Conservation (phyloP, 1,284 basidiomycete species). For the Mycena citricolor region DNA sequence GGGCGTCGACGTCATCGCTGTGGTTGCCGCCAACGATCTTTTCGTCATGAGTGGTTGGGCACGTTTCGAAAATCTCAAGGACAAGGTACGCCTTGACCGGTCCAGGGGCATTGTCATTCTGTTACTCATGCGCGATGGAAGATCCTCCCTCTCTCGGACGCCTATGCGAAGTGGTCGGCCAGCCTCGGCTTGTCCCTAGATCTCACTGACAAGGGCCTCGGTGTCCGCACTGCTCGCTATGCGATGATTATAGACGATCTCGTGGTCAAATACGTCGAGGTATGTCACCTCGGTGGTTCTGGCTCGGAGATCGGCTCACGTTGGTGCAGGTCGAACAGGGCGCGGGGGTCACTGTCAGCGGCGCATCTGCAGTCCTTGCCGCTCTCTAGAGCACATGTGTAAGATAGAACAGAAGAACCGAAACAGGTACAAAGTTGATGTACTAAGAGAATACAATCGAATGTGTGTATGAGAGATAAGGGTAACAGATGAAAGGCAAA, state of each 20-base stretch:
- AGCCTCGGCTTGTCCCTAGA: conserved; percentile 64
- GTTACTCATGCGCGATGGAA: conserved; percentile 26
- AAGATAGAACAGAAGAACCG: too few species aligned
- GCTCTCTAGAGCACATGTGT: conserved; percentile 48
- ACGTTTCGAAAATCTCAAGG: conserved; percentile 64
- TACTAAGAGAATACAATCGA: too few species aligned
- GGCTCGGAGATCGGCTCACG: neutral
- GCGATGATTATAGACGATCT: conserved; percentile 72
- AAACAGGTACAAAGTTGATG: neutral
- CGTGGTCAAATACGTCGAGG: conserved; percentile 62
- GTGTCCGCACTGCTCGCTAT: conserved; percentile 68
- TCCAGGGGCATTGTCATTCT: conserved; percentile 7
- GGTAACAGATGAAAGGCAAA: too few species aligned
- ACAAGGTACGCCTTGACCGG: conserved; percentile 50
- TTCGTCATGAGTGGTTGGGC: conserved; percentile 82
- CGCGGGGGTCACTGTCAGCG: conserved; percentile 57
- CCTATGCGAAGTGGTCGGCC: conserved; percentile 63
- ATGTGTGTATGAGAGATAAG: too few species aligned
- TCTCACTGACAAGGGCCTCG: conserved; percentile 54
- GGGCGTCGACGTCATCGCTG: conserved; percentile 71
- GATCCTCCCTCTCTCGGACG: conserved; percentile 70
- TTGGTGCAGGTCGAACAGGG: conserved; percentile 49
- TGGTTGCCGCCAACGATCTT: conserved; percentile 73
- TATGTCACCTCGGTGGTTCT: conserved; percentile 32
- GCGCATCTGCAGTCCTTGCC: conserved; percentile 65